A percentile compares a stretch with the other conserved stretches of the same genome.
Conservation (phyloP, 2,329 filamentous ascomycete genomes). For the Rutstroemia sp. region DNA sequence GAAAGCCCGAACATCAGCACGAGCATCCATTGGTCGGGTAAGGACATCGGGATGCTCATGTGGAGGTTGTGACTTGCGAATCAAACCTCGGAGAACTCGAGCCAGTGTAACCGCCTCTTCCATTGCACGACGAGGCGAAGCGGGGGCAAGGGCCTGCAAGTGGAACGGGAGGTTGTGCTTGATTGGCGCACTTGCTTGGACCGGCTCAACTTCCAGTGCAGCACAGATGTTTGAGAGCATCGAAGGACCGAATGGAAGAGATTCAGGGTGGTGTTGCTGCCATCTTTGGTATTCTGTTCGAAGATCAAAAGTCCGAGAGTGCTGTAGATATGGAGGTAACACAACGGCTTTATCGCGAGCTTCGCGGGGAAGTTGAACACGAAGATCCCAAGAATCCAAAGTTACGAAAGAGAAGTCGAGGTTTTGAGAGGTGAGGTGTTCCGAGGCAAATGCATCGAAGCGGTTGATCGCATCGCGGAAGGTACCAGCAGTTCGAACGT, state of each 20-base stretch:
- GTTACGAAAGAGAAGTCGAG: constrained; percentile 98
- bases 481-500: constrained; percentile 93
- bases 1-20: constrained; percentile 93
- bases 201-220: constrained; percentile 93
- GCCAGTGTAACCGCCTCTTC: constrained; percentile 94
- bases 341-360: constrained; percentile 97
- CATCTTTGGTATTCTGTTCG: constrained; percentile 97
- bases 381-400: constrained; percentile 95
- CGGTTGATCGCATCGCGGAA: constrained; percentile 95
- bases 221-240: constrained; percentile 97
- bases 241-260: constrained; percentile 89
- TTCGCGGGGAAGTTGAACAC: constrained; percentile 94
- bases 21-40: constrained; percentile 90
- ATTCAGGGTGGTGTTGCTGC: constrained; percentile 98
- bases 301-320: constrained; percentile 94
- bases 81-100: constrained; percentile 83
- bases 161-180: constrained; percentile 99
- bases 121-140: constrained; percentile 92
- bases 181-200: constrained; percentile 94
- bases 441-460: constrained; percentile 88
- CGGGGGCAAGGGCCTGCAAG: constrained; percentile 88
- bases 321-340: constrained; percentile 91
- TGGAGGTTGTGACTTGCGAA: constrained; percentile 90
- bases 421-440: constrained; percentile 85
- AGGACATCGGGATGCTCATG: constrained; percentile 93